Conservation (phyloP, 768 basidiomycete genomes). For the Leccinum fibrillosum region DNA sequence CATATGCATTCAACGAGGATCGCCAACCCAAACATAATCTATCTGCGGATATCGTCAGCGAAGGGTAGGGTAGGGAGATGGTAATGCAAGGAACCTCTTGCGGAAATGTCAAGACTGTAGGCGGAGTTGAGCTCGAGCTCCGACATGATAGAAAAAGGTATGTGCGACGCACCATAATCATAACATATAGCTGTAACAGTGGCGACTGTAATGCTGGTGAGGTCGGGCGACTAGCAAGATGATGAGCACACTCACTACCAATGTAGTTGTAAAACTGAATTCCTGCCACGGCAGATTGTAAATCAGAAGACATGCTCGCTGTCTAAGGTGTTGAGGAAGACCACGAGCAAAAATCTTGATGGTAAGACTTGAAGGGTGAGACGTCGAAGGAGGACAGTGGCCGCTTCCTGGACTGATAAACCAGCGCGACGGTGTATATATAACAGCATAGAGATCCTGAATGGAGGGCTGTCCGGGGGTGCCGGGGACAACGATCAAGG, state of each 20-base stretch:
- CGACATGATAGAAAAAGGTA: not conserved
- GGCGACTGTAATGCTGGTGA: constrained; percentile 13
- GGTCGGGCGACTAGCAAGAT: not conserved
- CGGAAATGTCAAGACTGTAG: constrained; percentile 15
- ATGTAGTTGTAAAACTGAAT: constrained; percentile 11
- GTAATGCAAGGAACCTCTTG: constrained; percentile 12
- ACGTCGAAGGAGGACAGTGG: not conserved
- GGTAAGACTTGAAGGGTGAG: not conserved
- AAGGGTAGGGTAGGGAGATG: not conserved
- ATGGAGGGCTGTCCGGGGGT: not conserved
- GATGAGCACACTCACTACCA: constrained; percentile 3
- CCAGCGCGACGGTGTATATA: not conserved
- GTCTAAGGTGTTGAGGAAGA: not conserved
- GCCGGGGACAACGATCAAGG: not conserved
- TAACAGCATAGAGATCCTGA: not conserved
- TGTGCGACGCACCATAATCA: constrained; percentile 18
- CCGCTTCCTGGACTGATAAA: not conserved
- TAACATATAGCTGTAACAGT: constrained; percentile 9
- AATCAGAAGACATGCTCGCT: constrained; percentile 3
- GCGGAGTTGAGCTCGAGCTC: not conserved
- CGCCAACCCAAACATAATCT: constrained; percentile 20
- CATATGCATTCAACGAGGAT: not conserved
- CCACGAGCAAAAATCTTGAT: not conserved
- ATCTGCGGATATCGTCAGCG: constrained; percentile 12
- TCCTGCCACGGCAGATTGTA: not conserved